Conservation (phyloP, 2,329 filamentous ascomycete genomes). For the Orbilia ellipsospora region DNA sequence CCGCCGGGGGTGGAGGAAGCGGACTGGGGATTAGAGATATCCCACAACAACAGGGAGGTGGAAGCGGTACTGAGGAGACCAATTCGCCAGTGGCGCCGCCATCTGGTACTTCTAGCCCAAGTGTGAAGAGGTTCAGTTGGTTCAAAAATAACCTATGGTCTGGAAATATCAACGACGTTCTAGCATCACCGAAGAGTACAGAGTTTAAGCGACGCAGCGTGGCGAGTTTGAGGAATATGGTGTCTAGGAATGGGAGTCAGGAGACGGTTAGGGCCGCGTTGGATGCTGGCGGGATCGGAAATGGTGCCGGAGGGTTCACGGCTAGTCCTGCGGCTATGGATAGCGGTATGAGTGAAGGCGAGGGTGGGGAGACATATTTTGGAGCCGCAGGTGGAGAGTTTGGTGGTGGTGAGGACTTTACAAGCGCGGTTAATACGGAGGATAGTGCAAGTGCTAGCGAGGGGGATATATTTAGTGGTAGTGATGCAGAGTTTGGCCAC, state of each 20-base stretch:
- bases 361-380: constrained; percentile 34
- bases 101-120: constrained; percentile 30
- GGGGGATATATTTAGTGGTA: constrained; percentile 46
- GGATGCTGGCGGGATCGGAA: background rate
- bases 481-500: constrained; percentile 13
- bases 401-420: constrained; percentile 42
- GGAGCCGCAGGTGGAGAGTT: constrained; percentile 49
- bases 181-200: constrained; percentile 37
- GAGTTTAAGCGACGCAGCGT: constrained; percentile 37
- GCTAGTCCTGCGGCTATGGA: constrained; percentile 25
- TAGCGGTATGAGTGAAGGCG: constrained; percentile 32
- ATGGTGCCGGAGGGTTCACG: constrained; percentile 11
- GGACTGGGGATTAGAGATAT: constrained; percentile 29
- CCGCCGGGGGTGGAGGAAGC: constrained; percentile 20
- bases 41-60: background rate
- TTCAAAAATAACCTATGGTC: constrained; percentile 49
- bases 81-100: constrained; percentile 7
- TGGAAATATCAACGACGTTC: constrained; percentile 46
- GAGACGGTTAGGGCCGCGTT: constrained; percentile 35
- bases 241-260: constrained; percentile 43
- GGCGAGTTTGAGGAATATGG: constrained; percentile 38
- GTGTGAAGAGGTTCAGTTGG: constrained; percentile 41
- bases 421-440: constrained; percentile 42
- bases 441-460: constrained; percentile 47
- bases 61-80: constrained; percentile 6